Percentiles rank a stretch among this genome's conserved stretches.
These are phyloP conservation scores for Myrmaecium sp. DNA, from an alignment of 2,329 filamentous ascomycete species.

Conservation along the genomic window DNA sequence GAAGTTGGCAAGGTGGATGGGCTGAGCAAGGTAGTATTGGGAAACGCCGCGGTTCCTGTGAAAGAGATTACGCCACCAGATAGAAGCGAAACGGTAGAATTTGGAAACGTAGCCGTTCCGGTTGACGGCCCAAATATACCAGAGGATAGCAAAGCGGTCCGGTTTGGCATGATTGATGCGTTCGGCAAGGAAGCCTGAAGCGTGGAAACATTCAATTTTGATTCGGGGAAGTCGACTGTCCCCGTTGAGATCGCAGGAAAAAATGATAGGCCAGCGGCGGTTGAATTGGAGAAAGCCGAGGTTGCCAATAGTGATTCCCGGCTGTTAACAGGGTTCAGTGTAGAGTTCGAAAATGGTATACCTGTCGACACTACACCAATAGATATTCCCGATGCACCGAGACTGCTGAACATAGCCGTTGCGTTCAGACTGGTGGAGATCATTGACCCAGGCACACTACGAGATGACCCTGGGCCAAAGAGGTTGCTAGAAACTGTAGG, in stretches of 20 bases:
- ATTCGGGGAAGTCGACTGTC: neutral
- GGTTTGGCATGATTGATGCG: neutral
- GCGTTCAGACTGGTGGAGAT: no score
- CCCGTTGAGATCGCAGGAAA: neutral
- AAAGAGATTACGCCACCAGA: neutral
- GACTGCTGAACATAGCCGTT: no score
- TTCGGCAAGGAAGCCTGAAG: neutral
- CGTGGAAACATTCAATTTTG: neutral
- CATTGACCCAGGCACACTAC: no score
- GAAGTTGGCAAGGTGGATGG: neutral
- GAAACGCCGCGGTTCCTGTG: neutral
- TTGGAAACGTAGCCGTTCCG: neutral
- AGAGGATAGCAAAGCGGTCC: neutral
- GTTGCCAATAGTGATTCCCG: no score
- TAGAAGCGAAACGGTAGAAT: neutral
- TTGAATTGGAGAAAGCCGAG: no score
- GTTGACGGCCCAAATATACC: neutral
- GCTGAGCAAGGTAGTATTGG: constrained; percentile 1
- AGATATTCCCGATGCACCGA: no score
- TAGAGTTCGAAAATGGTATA: no score
- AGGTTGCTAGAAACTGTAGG: no score
- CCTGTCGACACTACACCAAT: no score
- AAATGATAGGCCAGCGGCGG: no score
- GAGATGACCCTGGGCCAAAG: no score
- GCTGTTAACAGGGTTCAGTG: no score